Conservation (phyloP, 257 asterid genomes). For the Penstemon barbatus region DNA sequence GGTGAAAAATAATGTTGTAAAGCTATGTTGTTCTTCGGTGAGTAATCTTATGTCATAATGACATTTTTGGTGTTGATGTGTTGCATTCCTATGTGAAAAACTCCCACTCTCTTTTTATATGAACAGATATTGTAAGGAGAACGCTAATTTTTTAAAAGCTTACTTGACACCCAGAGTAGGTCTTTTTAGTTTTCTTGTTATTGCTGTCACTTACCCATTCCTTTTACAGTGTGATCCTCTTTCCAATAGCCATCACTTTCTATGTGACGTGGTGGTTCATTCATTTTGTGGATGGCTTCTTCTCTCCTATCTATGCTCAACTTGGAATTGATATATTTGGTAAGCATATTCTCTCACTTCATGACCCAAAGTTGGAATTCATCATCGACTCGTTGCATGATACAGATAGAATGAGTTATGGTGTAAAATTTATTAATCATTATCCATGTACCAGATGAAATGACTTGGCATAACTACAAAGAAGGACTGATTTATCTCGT, state of each 20-base stretch:
- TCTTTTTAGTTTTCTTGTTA: background rate
- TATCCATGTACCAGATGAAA: constrained; percentile 1
- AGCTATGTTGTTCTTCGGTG: too few species aligned
- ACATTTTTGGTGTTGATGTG: too few species aligned
- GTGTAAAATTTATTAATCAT: background rate
- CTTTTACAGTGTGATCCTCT: constrained; percentile 67
- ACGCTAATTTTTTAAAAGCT: background rate
- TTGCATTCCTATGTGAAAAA: too few species aligned
- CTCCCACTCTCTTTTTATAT: too few species aligned
- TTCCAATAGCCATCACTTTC: constrained; percentile 73
- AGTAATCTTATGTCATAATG: too few species aligned
- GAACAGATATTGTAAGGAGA: too few species aligned
- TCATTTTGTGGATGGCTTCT: constrained; percentile 75
- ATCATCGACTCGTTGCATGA: background rate
- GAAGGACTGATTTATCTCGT: background rate
- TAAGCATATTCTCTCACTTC: constrained; percentile 38
- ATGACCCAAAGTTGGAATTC: constrained; percentile 16
- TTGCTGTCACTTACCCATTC: constrained; percentile 24
- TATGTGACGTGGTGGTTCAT: constrained; percentile 82
- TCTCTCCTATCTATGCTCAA: constrained; percentile 71
- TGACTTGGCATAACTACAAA: background rate
- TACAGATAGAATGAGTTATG: constrained; percentile 4
- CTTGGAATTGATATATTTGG: constrained; percentile 71
- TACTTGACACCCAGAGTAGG: constrained; percentile 7
- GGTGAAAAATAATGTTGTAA: too few species aligned